phyloP scores from a whole-genome alignment of 2,329 filamentous ascomycete genomes.

The Fusarium poae region DNA sequence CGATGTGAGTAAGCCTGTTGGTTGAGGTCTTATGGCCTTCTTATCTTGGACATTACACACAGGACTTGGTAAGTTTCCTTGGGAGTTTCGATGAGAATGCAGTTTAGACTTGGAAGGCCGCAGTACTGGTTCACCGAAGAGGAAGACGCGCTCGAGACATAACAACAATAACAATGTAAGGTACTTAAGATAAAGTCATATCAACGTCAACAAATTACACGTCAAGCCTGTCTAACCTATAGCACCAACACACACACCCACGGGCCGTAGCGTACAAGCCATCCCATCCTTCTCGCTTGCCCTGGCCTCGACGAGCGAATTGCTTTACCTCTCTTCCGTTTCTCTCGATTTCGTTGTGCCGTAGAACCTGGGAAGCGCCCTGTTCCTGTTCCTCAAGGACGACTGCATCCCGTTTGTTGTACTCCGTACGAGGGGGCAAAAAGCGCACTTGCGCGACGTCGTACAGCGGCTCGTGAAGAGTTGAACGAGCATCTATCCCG shows the following conservation, averaged over 20 bases:
- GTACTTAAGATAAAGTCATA: constrained; percentile 1
- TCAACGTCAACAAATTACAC: background rate
- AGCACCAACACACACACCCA: constrained; percentile 21
- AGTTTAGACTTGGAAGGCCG: constrained; percentile 17
- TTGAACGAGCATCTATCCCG: constrained; percentile 12
- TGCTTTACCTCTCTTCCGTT: constrained; percentile 39
- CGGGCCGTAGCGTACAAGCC: constrained; percentile 41
- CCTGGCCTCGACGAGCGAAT: constrained; percentile 44
- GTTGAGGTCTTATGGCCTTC: constrained; percentile 24
- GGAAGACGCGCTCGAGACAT: constrained; percentile 5
- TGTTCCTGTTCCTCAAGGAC: constrained; percentile 24
- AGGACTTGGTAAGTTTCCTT: background rate
- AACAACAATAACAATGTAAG: constrained; percentile 19
- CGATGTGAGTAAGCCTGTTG: constrained; percentile 26
- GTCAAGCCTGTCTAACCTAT: constrained; percentile 9
- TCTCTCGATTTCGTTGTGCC: constrained; percentile 24
- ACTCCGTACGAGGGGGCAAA: constrained; percentile 24
- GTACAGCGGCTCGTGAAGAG: constrained; percentile 43
- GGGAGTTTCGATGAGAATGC: constrained; percentile 13
- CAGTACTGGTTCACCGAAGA: constrained; percentile 12
- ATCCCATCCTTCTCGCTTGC: constrained; percentile 46
- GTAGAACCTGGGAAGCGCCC: constrained; percentile 31
- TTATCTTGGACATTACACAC: constrained; percentile 25
- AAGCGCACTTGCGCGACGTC: constrained; percentile 41
- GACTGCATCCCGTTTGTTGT: constrained; percentile 20